These are phyloP conservation scores for Excoecaria cochinchinensis DNA, from an alignment of 345 rosid genomes.

Conservation along the genomic window DNA sequence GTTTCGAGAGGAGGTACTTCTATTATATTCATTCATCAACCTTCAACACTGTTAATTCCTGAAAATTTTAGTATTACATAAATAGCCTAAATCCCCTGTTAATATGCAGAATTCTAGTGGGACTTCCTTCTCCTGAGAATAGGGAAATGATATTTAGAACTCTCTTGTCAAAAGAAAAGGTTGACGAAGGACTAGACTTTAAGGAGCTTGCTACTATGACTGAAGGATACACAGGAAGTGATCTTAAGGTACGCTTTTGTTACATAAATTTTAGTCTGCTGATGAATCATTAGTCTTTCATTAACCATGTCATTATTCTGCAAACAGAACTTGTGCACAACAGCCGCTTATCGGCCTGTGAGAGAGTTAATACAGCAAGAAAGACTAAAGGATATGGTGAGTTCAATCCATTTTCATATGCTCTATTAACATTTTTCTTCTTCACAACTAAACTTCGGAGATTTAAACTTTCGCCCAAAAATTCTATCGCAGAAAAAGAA, in stretches of 20 bases:
- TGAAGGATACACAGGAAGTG: conserved; percentile 84
- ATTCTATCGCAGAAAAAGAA: conserved; percentile 51
- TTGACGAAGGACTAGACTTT: conserved; percentile 54
- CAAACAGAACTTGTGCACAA: conserved; percentile 74
- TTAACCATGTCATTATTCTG: conserved; percentile 8
- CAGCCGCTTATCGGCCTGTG: conserved; percentile 85
- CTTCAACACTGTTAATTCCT: background rate
- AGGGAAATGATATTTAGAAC: conserved; percentile 72
- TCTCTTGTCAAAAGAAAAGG: conserved; percentile 65
- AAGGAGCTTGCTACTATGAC: conserved; percentile 78
- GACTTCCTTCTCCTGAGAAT: conserved; percentile 64
- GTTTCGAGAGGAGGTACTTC: conserved; percentile 81
- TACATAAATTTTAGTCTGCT: background rate
- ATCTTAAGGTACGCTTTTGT: conserved; percentile 56
- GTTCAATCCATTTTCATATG: conserved; percentile 3
- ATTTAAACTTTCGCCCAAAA: background rate
- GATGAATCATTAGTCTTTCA: background rate
- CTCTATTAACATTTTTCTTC: background rate
- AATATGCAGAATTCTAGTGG: conserved; percentile 69
- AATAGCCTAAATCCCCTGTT: background rate
- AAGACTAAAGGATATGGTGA: conserved; percentile 63
- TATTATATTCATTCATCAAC: background rate
- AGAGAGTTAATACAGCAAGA: conserved; percentile 84
- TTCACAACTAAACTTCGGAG: background rate
- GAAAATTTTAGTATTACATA: too few relatives aligned